Percentiles rank a stretch among this genome's conserved stretches.
Conservation (phyloP, 2,329 filamentous ascomycete species). For the Sphaerulina populicola region DNA sequence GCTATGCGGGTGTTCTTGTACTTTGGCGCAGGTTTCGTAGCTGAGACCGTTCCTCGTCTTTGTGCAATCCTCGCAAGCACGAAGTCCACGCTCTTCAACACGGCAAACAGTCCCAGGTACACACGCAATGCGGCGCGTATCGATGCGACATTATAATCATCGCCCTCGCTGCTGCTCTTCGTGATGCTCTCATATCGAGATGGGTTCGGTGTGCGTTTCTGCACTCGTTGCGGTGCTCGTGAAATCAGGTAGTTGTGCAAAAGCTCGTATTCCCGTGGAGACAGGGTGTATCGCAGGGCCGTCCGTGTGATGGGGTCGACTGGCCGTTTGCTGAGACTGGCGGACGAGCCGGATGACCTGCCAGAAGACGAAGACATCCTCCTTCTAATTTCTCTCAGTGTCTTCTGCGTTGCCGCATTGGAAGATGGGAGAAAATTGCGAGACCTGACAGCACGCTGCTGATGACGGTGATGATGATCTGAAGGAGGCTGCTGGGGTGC, state of each 20-base stretch:
- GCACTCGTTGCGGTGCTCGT: slow-evolving; percentile 51
- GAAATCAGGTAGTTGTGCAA: slow-evolving; percentile 78
- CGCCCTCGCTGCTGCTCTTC: slow-evolving; percentile 23
- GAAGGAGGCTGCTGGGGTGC: neutral
- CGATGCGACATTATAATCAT: slow-evolving; percentile 42
- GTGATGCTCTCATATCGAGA: slow-evolving; percentile 45
- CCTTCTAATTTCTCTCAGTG: slow-evolving; percentile 6
- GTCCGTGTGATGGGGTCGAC: slow-evolving; percentile 71
- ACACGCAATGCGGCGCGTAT: slow-evolving; percentile 41
- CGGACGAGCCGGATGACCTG: slow-evolving; percentile 8
- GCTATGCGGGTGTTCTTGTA: slow-evolving; percentile 64
- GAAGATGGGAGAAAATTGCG: neutral
- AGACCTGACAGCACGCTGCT: neutral
- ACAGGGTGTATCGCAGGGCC: slow-evolving; percentile 72
- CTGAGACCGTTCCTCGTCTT: slow-evolving; percentile 19
- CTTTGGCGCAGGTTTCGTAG: slow-evolving; percentile 13
- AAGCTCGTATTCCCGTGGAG: slow-evolving; percentile 75
- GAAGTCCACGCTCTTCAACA: slow-evolving; percentile 42
- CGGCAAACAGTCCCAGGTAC: slow-evolving; percentile 37
- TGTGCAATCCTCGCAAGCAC: slow-evolving; percentile 34
- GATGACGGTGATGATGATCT: neutral
- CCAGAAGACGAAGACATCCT: slow-evolving; percentile 14
- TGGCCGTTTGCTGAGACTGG: slow-evolving; percentile 19
- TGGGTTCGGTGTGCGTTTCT: slow-evolving; percentile 47
- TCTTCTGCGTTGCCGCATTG: slow-evolving; percentile 4